Conservation (phyloP, 1,284 basidiomycete genomes). For the Hemileia vastatrix region DNA sequence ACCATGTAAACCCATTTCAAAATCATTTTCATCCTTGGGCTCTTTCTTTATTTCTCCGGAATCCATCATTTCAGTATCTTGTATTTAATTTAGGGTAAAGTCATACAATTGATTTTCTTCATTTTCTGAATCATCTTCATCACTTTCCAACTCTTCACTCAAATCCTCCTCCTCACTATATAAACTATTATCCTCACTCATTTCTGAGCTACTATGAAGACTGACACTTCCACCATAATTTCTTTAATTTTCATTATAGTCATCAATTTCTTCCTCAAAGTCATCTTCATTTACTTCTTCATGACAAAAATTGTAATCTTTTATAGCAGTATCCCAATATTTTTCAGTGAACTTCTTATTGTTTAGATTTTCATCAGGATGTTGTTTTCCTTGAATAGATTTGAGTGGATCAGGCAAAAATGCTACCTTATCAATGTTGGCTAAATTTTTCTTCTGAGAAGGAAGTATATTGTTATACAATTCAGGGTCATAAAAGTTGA, state of each 20-base stretch:
- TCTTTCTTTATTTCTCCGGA: too few relatives aligned
- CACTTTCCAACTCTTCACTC: too few relatives aligned
- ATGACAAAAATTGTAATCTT: conserved; percentile 1
- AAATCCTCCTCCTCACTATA: too few relatives aligned
- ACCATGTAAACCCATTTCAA: too few relatives aligned
- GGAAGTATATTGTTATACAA: conserved; percentile 3
- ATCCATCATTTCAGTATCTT: too few relatives aligned
- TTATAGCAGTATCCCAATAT: conserved; percentile 1
- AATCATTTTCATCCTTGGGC: too few relatives aligned
- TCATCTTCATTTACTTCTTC: not conserved
- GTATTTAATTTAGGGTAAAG: too few relatives aligned
- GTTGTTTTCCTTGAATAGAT: not conserved
- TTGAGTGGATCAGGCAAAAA: not conserved
- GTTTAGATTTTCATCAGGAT: not conserved
- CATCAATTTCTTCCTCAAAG: not conserved
- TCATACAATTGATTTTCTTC: too few relatives aligned
- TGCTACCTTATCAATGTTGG: not conserved
- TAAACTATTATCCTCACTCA: too few relatives aligned
- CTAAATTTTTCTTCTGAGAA: not conserved
- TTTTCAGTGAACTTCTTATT: not conserved
- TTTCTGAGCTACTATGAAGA: too few relatives aligned
- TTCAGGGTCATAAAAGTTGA: not conserved
- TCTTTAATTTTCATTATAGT: not conserved
- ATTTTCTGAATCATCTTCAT: too few relatives aligned
- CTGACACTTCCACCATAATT: not conserved